Base-by-base conservation (phyloP, 108 stramenopile species). In the Cyclotella kingstonii region DNA sequence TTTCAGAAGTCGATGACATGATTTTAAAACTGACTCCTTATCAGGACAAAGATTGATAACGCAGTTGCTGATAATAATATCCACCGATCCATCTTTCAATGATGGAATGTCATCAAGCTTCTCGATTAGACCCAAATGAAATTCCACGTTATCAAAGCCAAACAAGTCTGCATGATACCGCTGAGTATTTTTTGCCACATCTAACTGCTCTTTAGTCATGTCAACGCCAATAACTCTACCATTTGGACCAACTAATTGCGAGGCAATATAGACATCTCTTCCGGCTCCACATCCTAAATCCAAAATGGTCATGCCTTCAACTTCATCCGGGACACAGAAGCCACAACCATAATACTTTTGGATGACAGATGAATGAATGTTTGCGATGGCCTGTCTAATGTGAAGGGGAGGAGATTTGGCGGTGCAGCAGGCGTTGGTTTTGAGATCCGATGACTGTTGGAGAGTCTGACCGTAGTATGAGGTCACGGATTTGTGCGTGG, bases 1-100 rank as follows among this genome's bases (percentile, higher is more conserved):
- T 61, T 93, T 95, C 7, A 98, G 70, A 14, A 95, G 64, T 19
- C 85, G 72, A 57, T 77, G 84, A 26, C 92, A 95, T 10, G 87
- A 80, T 35, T 86, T 81, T 58, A 98, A 63, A 4, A 98, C 98
- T 5, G 94, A 88, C 44, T 88, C 86, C 82, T 98, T 98, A 63
- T 98, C 95, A 25, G 85, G 94, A 70, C 90, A 95, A 0, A 98
- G 79, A 65, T 98, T 98, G 65, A 98, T 96, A 23, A 98, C 98
- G 65, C 98, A 98, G 78, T 98, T 98, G 50, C 89, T 91, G 38
- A 97, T 93, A 47, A 97, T 94, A 38, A 98, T 84, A 79, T 98
- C 98, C 50, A 96, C 93, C 8, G 78, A 70, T 35, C 73, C 85
- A 36, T 83, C 82, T 27, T 84, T 77, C 17, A 97, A 63, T 1